These are phyloP conservation scores for Aspergillus pseudonomiae DNA, from an alignment of 2,329 filamentous ascomycete species.

Conservation along the genomic window DNA sequence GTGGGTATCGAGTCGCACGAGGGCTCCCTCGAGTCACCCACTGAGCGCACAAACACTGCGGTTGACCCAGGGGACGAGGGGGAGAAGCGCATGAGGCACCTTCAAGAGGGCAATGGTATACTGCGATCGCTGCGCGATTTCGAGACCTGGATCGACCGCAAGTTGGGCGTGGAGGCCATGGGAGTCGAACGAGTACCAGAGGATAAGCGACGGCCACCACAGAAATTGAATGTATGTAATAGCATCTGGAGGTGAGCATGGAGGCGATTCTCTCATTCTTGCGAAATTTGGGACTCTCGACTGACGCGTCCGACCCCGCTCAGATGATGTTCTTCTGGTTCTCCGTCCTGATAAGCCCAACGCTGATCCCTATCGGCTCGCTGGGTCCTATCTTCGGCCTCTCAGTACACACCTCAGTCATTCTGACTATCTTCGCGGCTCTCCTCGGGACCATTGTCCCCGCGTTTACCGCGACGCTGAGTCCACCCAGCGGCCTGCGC, in stretches of 20 bases:
- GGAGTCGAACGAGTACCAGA: conserved; percentile 9
- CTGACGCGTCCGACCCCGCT: neutral
- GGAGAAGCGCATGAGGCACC: neutral
- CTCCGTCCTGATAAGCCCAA: conserved; percentile 20
- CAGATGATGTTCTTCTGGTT: conserved; percentile 28
- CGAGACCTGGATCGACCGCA: conserved; percentile 8
- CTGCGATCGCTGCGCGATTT: conserved; percentile 3
- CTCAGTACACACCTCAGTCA: conserved; percentile 25
- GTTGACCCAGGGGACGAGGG: neutral
- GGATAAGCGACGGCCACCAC: neutral
- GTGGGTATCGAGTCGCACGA: neutral
- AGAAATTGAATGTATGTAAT: conserved; percentile 4
- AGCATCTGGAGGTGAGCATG: neutral
- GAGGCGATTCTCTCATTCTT: neutral
- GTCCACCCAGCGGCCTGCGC: conserved; percentile 26
- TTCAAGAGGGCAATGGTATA: neutral
- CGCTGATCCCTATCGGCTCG: conserved; percentile 24
- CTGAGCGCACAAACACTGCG: neutral
- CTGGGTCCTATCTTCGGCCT: conserved; percentile 31
- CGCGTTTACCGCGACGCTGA: conserved; percentile 21
- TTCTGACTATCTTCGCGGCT: conserved; percentile 27
- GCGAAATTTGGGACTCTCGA: too few species aligned
- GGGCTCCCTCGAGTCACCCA: neutral
- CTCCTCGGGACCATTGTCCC: conserved; percentile 24
- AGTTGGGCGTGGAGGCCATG: conserved; percentile 8